Evolutionary conservation across 148 eudicot genomes (phyloP).

Genomic region (Agrostemma githago): DNA sequence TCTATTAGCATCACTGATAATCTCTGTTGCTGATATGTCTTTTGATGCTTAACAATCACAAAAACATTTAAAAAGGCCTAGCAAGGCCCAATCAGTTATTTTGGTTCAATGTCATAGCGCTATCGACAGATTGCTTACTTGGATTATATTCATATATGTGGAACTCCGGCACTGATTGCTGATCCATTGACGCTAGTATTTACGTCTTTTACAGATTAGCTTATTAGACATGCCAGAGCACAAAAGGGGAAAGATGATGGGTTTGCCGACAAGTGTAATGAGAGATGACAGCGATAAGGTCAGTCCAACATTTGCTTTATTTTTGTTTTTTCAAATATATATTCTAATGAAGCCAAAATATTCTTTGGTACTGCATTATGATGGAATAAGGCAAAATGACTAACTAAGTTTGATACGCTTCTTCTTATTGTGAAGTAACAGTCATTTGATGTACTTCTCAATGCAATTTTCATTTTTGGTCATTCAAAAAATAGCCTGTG

Average conservation of each 20-base stretch:
- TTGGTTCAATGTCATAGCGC: not conserved
- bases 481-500: no score
- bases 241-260: constrained; percentile 43
- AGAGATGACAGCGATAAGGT: constrained; percentile 94
- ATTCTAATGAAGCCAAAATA: no score
- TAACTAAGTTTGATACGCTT: no score
- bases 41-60: not conserved
- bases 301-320: not conserved
- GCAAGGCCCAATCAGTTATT: not conserved
- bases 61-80: not conserved
- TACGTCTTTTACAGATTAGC: constrained; percentile 59
- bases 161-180: not conserved
- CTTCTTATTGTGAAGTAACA: no score
- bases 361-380: no score
- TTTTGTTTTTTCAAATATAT: no score
- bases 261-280: constrained; percentile 69
- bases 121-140: not conserved
- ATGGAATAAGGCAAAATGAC: no score
- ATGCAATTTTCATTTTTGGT: no score
- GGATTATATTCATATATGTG: not conserved
- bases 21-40: no score
- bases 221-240: constrained; percentile 77
- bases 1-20: not conserved
- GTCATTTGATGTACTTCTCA: no score
- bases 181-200: constrained; percentile 4